phyloP scores from a whole-genome alignment of 202 grass and related monocot genomes.

The Hordeum pubiflorum region DNA sequence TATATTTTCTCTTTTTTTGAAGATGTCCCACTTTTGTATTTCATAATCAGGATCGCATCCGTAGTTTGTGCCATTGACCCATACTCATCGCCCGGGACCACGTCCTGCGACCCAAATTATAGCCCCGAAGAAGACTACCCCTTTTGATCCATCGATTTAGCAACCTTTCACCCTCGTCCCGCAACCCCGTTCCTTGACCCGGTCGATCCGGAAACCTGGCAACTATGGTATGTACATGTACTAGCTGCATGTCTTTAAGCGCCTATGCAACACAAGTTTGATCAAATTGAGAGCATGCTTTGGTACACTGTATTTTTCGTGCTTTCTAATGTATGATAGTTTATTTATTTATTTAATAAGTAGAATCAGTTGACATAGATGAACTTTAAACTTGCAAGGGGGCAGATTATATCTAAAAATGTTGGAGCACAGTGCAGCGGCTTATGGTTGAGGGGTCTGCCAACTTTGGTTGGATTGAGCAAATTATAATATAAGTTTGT shows the following conservation, averaged over 20 bases:
- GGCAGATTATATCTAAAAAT: neutral
- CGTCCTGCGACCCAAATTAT: too few relatives aligned
- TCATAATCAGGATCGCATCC: too few relatives aligned
- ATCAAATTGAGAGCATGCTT: neutral
- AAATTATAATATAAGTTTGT: neutral
- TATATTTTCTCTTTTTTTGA: too few relatives aligned
- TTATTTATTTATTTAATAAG: neutral
- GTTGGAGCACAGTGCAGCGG: neutral
- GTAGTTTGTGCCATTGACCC: too few relatives aligned
- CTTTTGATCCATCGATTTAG: too few relatives aligned
- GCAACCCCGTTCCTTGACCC: too few relatives aligned
- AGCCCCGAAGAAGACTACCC: too few relatives aligned
- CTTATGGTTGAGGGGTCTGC: neutral
- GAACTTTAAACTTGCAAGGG: neutral
- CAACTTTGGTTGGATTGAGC: constrained; percentile 4
- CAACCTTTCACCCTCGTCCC: too few relatives aligned
- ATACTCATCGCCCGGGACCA: too few relatives aligned
- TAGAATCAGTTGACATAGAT: constrained; percentile 8
- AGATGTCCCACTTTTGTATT: too few relatives aligned
- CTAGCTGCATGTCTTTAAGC: neutral
- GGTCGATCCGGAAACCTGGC: too few relatives aligned
- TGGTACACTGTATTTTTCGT: neutral
- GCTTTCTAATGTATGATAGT: neutral
- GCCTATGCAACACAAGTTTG: neutral
- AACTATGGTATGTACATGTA: neutral